These are phyloP conservation scores for Aspergillus felis DNA, from an alignment of 2,329 filamentous ascomycete genomes.

Conservation along the genomic window DNA sequence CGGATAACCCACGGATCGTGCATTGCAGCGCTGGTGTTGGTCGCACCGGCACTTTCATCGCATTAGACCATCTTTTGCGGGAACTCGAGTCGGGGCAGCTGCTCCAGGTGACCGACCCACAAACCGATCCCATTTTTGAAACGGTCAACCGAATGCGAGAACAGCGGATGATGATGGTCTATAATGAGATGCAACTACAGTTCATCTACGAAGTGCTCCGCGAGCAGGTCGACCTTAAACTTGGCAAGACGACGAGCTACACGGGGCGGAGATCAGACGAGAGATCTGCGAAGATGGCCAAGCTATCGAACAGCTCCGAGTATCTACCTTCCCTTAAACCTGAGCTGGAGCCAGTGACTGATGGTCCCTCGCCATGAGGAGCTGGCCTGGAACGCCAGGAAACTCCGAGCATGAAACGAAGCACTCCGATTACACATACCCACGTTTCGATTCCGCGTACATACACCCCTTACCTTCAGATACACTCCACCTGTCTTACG, in stretches of 20 bases:
- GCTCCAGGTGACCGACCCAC: constrained; percentile 43
- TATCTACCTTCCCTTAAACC: constrained; percentile 32
- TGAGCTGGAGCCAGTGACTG: constrained; percentile 30
- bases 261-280: constrained; percentile 21
- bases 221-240: constrained; percentile 45
- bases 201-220: constrained; percentile 87
- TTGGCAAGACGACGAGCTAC: constrained; percentile 25
- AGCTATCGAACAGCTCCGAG: constrained; percentile 26
- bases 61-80: constrained; percentile 82
- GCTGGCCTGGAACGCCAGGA: constrained; percentile 26
- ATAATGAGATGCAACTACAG: constrained; percentile 75
- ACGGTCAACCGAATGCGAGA: constrained; percentile 77
- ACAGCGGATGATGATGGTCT: constrained; percentile 94
- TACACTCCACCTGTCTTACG: constrained; percentile 2
- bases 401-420: constrained; percentile 31
- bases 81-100: constrained; percentile 75
- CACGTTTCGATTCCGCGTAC: constrained; percentile 1
- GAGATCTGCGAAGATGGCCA: constrained; percentile 35
- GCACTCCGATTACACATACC: not conserved
- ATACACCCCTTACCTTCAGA: constrained; percentile 7
- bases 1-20: constrained; percentile 70
- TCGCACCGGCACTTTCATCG: constrained; percentile 91
- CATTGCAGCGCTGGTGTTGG: constrained; percentile 92
- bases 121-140: constrained; percentile 67
- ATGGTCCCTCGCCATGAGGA: constrained; percentile 21